A percentile compares a stretch with the other conserved stretches of the same genome.
These are phyloP conservation scores for Penicillium paneum DNA, from an alignment of 2,329 filamentous ascomycete species.

Conservation along the genomic window DNA sequence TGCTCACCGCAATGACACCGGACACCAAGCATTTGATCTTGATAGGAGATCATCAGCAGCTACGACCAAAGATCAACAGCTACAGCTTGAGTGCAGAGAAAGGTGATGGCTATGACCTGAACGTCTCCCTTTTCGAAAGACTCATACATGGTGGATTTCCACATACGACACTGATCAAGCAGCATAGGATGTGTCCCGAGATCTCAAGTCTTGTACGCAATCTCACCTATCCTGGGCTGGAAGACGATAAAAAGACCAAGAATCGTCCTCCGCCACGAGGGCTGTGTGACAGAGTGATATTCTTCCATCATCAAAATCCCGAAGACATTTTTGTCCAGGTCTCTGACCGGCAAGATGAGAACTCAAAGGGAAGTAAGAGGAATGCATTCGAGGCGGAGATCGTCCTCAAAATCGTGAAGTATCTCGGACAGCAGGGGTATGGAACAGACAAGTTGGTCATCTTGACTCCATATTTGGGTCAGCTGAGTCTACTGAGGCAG, in stretches of 20 bases:
- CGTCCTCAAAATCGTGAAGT: constrained; percentile 62
- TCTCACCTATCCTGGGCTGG: constrained; percentile 61
- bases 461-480: constrained; percentile 69
- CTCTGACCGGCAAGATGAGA: constrained; percentile 52
- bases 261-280: constrained; percentile 53
- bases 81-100: constrained; percentile 61
- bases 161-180: constrained; percentile 55
- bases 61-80: constrained; percentile 64
- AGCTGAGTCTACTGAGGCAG: constrained; percentile 58
- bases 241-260: constrained; percentile 53
- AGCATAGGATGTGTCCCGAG: constrained; percentile 68
- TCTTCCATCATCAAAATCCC: constrained; percentile 59
- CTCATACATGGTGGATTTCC: constrained; percentile 56
- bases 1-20: constrained; percentile 58
- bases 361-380: constrained; percentile 53
- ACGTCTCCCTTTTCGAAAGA: constrained; percentile 67
- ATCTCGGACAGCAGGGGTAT: constrained; percentile 70
- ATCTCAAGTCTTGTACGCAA: constrained; percentile 59
- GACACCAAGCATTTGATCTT: constrained; percentile 62
- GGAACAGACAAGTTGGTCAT: constrained; percentile 63
- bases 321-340: constrained; percentile 50
- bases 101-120: constrained; percentile 64
- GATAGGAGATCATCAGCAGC: constrained; percentile 71
- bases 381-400: constrained; percentile 66
- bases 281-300: constrained; percentile 59